Evolutionary conservation across 1,284 basidiomycete genomes (phyloP).

Genomic region (Heterobasidion occidentale): DNA sequence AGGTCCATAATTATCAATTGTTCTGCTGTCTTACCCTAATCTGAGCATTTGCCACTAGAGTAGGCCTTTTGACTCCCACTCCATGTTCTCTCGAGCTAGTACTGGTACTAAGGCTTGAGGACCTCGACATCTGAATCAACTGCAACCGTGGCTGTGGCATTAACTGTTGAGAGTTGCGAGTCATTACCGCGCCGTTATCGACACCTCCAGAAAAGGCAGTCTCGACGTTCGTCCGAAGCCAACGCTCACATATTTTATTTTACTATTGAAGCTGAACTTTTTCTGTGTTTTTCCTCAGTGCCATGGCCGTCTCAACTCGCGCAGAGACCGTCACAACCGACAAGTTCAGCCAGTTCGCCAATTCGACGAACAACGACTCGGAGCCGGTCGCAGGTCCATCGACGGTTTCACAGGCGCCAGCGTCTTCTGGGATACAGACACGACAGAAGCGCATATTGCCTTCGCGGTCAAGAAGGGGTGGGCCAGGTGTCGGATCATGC

Average conservation of each 20-base stretch:
- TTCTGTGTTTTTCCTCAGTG: background rate
- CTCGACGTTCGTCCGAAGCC: background rate
- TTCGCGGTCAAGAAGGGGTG: constrained; percentile 69
- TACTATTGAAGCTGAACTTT: background rate
- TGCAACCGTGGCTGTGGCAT: too few relatives aligned
- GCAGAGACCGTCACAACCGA: constrained; percentile 12
- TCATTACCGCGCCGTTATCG: background rate
- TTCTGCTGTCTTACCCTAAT: too few relatives aligned
- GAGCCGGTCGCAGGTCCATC: constrained; percentile 7
- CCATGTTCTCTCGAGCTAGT: too few relatives aligned
- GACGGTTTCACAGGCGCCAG: constrained; percentile 9
- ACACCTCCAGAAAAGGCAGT: background rate
- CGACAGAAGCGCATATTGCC: constrained; percentile 71
- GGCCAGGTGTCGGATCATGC: constrained; percentile 65
- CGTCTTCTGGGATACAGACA: constrained; percentile 15
- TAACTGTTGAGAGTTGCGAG: background rate
- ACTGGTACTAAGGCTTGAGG: too few relatives aligned
- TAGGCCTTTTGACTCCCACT: too few relatives aligned
- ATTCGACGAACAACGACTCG: background rate
- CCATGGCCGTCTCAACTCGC: constrained; percentile 74
- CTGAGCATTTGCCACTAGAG: too few relatives aligned
- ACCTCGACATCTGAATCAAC: too few relatives aligned
- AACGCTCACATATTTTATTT: too few relatives aligned
- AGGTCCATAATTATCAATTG: too few relatives aligned
- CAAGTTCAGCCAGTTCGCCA: background rate